Evolutionary conservation across 2,329 filamentous ascomycete genomes (phyloP).

Genomic region (Fusarium pilosicola): DNA sequence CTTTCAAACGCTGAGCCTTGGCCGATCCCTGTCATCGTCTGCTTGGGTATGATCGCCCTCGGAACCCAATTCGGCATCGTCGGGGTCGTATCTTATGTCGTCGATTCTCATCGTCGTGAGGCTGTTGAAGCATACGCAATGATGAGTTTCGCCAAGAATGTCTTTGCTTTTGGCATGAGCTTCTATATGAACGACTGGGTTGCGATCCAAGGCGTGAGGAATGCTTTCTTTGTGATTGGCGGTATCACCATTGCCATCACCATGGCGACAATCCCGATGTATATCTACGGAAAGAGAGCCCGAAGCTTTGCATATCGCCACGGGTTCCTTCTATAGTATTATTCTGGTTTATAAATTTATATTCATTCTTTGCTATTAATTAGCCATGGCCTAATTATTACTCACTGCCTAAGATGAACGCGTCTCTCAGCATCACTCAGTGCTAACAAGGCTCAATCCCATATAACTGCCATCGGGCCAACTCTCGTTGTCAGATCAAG

Average conservation of each 20-base stretch:
- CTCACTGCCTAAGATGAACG: too few species aligned
- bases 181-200: constrained; percentile 3
- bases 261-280: not conserved
- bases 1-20: not conserved
- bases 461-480: not conserved
- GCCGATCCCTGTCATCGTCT: not conserved
- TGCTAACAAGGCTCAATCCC: not conserved
- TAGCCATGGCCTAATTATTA: accelerated
- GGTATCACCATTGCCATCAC: not conserved
- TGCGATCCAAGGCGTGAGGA: not conserved
- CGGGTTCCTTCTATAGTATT: accelerated
- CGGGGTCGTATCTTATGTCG: not conserved
- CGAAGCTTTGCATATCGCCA: not conserved
- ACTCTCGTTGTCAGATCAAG: not conserved
- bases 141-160: constrained; percentile 2
- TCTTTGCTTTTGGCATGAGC: not conserved
- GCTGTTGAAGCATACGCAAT: not conserved
- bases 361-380: too few species aligned
- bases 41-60: not conserved
- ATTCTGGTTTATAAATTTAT: too few species aligned
- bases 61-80: not conserved
- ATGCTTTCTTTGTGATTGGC: not conserved
- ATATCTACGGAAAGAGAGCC: not conserved
- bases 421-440: too few species aligned
- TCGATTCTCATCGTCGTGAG: not conserved